Percentiles rank a stretch among this genome's conserved stretches.
Evolutionary conservation across 1,284 basidiomycete genomes (phyloP).

Genomic region (Vanrija sp.): DNA sequence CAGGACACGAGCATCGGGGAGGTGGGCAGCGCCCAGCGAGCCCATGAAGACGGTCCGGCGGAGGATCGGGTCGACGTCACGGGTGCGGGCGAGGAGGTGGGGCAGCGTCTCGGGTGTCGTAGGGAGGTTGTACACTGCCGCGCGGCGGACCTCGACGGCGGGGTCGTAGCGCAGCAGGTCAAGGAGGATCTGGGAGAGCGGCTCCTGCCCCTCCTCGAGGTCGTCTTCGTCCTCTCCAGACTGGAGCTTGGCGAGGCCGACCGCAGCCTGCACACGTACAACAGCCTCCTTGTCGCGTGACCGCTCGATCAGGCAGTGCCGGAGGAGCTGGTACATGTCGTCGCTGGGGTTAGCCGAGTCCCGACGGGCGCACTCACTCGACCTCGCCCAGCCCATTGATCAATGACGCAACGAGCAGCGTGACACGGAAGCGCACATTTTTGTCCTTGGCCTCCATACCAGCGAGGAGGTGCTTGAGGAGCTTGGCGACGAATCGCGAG

Average conservation of each 20-base stretch:
- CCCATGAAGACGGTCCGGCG: slow-evolving; percentile 76
- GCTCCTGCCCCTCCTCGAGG: slow-evolving; percentile 60
- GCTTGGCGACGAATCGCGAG: slow-evolving; percentile 67
- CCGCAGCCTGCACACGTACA: slow-evolving; percentile 78
- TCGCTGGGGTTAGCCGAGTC: slow-evolving; percentile 56
- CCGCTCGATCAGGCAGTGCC: slow-evolving; percentile 68
- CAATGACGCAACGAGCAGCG: slow-evolving; percentile 74
- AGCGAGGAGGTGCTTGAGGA: slow-evolving; percentile 73
- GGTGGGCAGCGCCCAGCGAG: slow-evolving; percentile 54
- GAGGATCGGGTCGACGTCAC: slow-evolving; percentile 78
- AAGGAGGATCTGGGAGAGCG: slow-evolving; percentile 64
- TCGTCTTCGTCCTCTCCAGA: slow-evolving; percentile 70
- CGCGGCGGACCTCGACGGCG: slow-evolving; percentile 82
- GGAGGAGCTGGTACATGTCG: slow-evolving; percentile 69
- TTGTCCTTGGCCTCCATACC: slow-evolving; percentile 90
- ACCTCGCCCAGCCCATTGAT: slow-evolving; percentile 76
- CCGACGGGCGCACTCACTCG: slow-evolving; percentile 58
- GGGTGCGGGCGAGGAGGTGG: slow-evolving; percentile 70
- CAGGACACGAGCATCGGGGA: slow-evolving; percentile 65
- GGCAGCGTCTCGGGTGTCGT: slow-evolving; percentile 61
- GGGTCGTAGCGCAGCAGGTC: slow-evolving; percentile 72
- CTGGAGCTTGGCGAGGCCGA: slow-evolving; percentile 79
- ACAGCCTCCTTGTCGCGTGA: slow-evolving; percentile 78
- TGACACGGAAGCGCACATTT: slow-evolving; percentile 72
- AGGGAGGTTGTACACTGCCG: slow-evolving; percentile 75